Percentiles rank a stretch among this genome's conserved stretches.
Evolutionary conservation across 495 filamentous ascomycete species (phyloP).

Genomic region (Opeltia flavorubescens): DNA sequence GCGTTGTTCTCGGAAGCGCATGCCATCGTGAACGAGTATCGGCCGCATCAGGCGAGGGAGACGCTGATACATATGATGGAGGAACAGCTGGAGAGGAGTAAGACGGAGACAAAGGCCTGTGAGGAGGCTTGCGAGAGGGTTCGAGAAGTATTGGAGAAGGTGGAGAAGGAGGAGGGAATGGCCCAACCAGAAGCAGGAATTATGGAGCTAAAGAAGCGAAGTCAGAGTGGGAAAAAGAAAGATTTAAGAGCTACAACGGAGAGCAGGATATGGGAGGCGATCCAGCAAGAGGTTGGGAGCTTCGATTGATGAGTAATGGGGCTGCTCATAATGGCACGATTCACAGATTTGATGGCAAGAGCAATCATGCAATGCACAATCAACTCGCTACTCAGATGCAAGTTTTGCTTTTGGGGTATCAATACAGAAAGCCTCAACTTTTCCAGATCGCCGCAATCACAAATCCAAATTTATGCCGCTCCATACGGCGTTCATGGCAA

Average conservation of each 20-base stretch:
- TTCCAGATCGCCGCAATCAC: too few species aligned
- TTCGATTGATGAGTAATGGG: neutral
- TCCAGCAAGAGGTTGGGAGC: constrained; percentile 9
- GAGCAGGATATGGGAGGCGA: constrained; percentile 16
- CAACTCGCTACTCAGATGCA: too few species aligned
- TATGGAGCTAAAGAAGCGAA: constrained; percentile 22
- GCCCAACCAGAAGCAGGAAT: constrained; percentile 18
- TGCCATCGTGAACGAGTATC: constrained; percentile 82
- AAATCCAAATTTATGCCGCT: too few species aligned
- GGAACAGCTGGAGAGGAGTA: constrained; percentile 59
- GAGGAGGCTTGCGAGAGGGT: constrained; percentile 1
- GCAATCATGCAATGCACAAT: too few species aligned
- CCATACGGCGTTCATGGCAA: too few species aligned
- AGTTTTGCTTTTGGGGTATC: too few species aligned
- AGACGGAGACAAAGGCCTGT: constrained; percentile 48
- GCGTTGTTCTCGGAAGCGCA: constrained; percentile 79
- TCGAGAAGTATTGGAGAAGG: constrained; percentile 47
- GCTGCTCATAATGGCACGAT: neutral
- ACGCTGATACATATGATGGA: constrained; percentile 86
- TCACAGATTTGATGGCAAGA: too few species aligned
- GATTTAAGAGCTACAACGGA: constrained; percentile 12
- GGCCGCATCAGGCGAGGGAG: constrained; percentile 89
- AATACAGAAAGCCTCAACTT: too few species aligned
- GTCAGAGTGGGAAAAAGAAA: constrained; percentile 3
- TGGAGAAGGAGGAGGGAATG: constrained; percentile 35